Conservation (phyloP, 805 yeast genomes). For the Peterozyma xylosa region DNA sequence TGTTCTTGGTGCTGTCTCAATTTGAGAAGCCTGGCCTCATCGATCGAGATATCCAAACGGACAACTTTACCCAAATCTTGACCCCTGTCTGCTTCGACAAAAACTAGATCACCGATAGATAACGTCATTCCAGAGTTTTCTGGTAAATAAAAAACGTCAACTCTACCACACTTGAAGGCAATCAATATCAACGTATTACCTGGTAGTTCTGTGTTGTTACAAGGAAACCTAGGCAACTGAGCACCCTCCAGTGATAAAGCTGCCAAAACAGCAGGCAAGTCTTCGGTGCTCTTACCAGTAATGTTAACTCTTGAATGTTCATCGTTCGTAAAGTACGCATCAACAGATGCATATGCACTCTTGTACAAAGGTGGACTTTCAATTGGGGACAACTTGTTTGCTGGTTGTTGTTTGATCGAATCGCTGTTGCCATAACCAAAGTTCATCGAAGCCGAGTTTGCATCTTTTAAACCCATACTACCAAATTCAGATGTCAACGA, state of each 20-base stretch:
- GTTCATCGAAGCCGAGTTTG: no score
- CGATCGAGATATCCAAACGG: slow-evolving; percentile 47
- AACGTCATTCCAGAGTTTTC: slow-evolving; percentile 25
- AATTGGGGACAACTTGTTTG: background rate
- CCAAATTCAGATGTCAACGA: slow-evolving; percentile 6
- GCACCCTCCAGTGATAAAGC: slow-evolving; percentile 24
- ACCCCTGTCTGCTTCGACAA: slow-evolving; percentile 83
- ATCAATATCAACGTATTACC: slow-evolving; percentile 45
- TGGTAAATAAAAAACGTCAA: slow-evolving; percentile 69
- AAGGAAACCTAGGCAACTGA: slow-evolving; percentile 28
- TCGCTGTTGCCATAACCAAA: no score
- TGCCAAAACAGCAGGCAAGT: slow-evolving; percentile 7
- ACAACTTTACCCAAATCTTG: slow-evolving; percentile 66
- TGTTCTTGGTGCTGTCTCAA: slow-evolving; percentile 65
- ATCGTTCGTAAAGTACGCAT: slow-evolving; percentile 10
- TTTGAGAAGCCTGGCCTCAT: slow-evolving; percentile 63
- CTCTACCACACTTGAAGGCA: slow-evolving; percentile 71
- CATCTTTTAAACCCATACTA: background rate
- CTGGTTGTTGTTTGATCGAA: no score
- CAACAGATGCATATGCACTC: slow-evolving; percentile 8
- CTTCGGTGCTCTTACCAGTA: slow-evolving; percentile 8
- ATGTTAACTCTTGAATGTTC: slow-evolving; percentile 9
- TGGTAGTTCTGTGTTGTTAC: slow-evolving; percentile 20
- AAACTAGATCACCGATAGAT: slow-evolving; percentile 57
- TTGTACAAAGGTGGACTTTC: slow-evolving; percentile 2